Conservation (phyloP, 1,139 yeast genomes). For the Debaryomyces fabryi region DNA sequence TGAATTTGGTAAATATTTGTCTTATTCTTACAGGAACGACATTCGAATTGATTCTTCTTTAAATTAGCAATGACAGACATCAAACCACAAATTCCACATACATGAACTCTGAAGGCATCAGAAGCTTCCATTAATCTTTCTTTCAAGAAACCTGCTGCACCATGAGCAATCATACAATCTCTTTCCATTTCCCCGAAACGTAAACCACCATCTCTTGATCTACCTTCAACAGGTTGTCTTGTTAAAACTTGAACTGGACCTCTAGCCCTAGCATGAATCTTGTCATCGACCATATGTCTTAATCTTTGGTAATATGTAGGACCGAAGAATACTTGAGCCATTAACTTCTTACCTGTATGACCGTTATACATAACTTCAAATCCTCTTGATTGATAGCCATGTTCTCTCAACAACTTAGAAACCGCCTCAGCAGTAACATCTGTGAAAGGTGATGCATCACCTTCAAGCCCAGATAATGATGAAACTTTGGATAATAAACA, state of each 20-base stretch:
- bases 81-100: slow-evolving; percentile 97
- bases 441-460: slow-evolving; percentile 98
- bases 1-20: slow-evolving; percentile 97
- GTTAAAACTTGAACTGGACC: slow-evolving; percentile 98
- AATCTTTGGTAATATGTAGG: slow-evolving; percentile 98
- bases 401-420: slow-evolving; percentile 86
- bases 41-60: slow-evolving; percentile 96
- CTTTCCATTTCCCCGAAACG: slow-evolving; percentile 99
- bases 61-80: slow-evolving; percentile 97
- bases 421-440: slow-evolving; percentile 98
- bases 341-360: slow-evolving; percentile 94
- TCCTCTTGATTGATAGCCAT: slow-evolving; percentile 97
- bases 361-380: slow-evolving; percentile 99
- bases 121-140: slow-evolving; percentile 99
- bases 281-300: slow-evolving; percentile 99
- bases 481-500: slow-evolving; percentile 96
- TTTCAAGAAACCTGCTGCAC: slow-evolving; percentile 96
- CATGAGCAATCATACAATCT: slow-evolving; percentile 99
- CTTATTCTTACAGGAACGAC: slow-evolving; percentile 98
- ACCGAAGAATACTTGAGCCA: slow-evolving; percentile 98
- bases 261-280: slow-evolving; percentile 98
- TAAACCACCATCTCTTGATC: slow-evolving; percentile 99
- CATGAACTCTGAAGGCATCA: slow-evolving; percentile 97
- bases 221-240: slow-evolving; percentile 99
- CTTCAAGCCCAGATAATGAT: slow-evolving; percentile 92